These are phyloP conservation scores for Russula virescens DNA, from an alignment of 768 basidiomycete species.

Conservation along the genomic window DNA sequence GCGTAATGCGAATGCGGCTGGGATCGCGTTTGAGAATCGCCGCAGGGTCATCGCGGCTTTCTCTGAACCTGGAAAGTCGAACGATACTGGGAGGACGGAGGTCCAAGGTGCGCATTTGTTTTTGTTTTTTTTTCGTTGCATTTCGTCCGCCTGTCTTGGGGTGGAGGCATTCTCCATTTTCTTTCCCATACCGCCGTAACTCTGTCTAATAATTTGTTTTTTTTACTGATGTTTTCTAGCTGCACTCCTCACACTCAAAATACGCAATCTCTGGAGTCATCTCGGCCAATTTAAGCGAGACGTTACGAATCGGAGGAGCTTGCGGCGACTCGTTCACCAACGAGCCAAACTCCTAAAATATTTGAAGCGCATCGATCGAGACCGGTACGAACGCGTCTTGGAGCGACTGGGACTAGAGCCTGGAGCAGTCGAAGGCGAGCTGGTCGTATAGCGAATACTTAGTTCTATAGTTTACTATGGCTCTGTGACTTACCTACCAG, in stretches of 20 bases:
- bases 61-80: conserved; percentile 58
- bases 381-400: conserved; percentile 70
- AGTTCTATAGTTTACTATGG: no score
- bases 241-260: conserved; percentile 79
- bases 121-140: no score
- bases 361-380: conserved; percentile 54
- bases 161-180: no score
- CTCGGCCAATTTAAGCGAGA: conserved; percentile 65
- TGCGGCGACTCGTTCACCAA: conserved; percentile 74
- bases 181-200: background rate
- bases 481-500: no score
- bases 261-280: conserved; percentile 78
- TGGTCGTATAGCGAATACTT: conserved; percentile 54
- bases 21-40: conserved; percentile 85
- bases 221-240: conserved; percentile 40
- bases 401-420: conserved; percentile 71
- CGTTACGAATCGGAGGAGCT: conserved; percentile 65
- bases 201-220: background rate
- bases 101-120: conserved; percentile 68
- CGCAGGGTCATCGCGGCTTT: conserved; percentile 73
- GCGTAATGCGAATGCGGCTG: conserved; percentile 78
- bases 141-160: no score
- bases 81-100: conserved; percentile 77
- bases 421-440: conserved; percentile 82
- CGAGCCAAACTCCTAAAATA: conserved; percentile 81